These are phyloP conservation scores for Danielozyma ontarioensis DNA, from an alignment of 805 yeast genomes.

Conservation along the genomic window DNA sequence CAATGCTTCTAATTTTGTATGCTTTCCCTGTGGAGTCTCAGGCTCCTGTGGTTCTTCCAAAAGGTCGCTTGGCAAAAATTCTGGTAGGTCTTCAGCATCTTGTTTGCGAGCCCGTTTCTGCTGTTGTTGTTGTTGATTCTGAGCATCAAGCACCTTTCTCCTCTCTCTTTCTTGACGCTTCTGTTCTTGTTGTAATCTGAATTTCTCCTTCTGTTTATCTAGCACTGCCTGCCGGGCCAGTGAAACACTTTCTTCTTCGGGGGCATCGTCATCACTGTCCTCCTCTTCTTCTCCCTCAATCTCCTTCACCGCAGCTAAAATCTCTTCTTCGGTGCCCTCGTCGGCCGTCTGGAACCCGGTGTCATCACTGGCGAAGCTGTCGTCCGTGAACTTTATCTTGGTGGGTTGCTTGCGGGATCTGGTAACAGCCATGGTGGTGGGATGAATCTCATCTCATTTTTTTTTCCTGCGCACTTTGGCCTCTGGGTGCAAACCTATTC, in stretches of 20 bases:
- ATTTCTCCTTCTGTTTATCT: slow-evolving; percentile 19
- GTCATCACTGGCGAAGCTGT: slow-evolving; percentile 15
- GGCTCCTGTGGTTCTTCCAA: slow-evolving; percentile 18
- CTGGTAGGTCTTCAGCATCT: slow-evolving; percentile 29
- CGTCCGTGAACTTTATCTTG: slow-evolving; percentile 30
- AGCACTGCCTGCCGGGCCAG: slow-evolving; percentile 21
- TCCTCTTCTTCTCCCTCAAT: slow-evolving; percentile 9
- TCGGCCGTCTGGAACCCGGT: slow-evolving; percentile 14
- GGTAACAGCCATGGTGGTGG: slow-evolving; percentile 23
- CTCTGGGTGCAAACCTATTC: slow-evolving; percentile 3
- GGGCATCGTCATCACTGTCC: slow-evolving; percentile 28
- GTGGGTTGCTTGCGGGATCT: slow-evolving; percentile 21
- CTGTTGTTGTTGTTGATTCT: slow-evolving; percentile 32
- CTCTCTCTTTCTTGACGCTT: slow-evolving; percentile 27
- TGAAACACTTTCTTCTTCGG: slow-evolving; percentile 38
- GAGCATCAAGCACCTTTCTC: slow-evolving; percentile 29
- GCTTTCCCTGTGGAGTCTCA: slow-evolving; percentile 18
- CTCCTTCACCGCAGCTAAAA: slow-evolving; percentile 3
- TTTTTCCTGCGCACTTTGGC: not conserved
- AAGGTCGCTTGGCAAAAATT: slow-evolving; percentile 37
- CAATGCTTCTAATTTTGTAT: slow-evolving; percentile 26
- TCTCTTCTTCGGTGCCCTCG: slow-evolving; percentile 3
- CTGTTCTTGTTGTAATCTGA: slow-evolving; percentile 16
- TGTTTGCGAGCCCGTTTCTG: slow-evolving; percentile 16
- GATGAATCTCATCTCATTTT: slow-evolving; percentile 6